Evolutionary conservation across 805 yeast species (phyloP), one percentile per base, ranked within the genome.

Genomic region (Isabelozyma pseudorhagii): DNA sequence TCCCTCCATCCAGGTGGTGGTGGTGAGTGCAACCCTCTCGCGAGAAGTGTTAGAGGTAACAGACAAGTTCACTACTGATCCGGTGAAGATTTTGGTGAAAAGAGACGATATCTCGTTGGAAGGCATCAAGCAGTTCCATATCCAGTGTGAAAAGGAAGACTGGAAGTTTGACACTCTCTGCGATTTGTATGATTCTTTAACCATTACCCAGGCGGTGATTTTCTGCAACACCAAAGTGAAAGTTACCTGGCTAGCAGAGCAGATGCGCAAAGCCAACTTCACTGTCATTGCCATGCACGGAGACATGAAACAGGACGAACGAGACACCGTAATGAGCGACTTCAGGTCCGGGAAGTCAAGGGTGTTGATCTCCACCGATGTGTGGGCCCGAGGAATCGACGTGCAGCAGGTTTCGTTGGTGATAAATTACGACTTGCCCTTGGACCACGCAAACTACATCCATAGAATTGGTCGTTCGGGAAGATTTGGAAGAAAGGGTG

Each of bases 391-490:
- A 74, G 99, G 99, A 67, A 94, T 93, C 58, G 99, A 93, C 73
- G 98, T 93, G 53, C 99, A 93, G 77, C 98, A 93, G 68, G 97
- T 93, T 45, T 92, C 97, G 10, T 75, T 93, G 58, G 99, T 93
- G 52, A 89, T 93, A 64, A 93, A 93, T 80, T 93, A 89, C 75
- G 99, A 93, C 72, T 76, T 93, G 69, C 98, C 99, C 49, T 71
- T 82, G 56, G 91, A 94, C 80, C 84, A 86, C 67, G 98, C 93
- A 72, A 93, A 93, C 80, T 93, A 93, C 72, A 85, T 93, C 65
- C 99, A 93, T 78, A 83, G 99, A 74, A 93, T 93, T 59, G 99
- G 99, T 71, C 86, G 99, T 72, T 91, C 96, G 59, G 99, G 98
- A 56, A 85, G 99, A 69, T 93, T 93, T 78, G 99, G 99, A 61